Conservation (phyloP, 2,329 filamentous ascomycete genomes). For the Myriosclerotinia duriaeana region DNA sequence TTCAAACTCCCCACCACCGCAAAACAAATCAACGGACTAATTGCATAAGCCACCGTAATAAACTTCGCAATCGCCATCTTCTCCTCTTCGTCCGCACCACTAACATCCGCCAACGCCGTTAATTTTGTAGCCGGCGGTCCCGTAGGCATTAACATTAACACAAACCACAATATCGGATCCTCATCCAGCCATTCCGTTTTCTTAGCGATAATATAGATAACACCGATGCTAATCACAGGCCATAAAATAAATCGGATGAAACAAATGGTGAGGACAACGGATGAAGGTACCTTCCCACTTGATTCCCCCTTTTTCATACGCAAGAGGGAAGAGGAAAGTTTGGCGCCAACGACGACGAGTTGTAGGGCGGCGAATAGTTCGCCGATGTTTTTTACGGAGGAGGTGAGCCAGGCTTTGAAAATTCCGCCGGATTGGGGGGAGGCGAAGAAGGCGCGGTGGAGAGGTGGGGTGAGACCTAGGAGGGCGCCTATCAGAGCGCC, state of each 20-base stretch:
- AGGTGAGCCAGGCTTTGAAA: slow-evolving; percentile 65
- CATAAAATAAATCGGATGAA: slow-evolving; percentile 61
- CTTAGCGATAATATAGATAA: slow-evolving; percentile 55
- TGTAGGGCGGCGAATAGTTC: slow-evolving; percentile 63
- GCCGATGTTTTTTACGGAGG: slow-evolving; percentile 60
- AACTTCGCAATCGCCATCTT: slow-evolving; percentile 48
- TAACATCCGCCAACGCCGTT: slow-evolving; percentile 48
- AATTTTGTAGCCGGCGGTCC: slow-evolving; percentile 51
- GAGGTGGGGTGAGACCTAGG: slow-evolving; percentile 57
- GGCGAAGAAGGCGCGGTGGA: slow-evolving; percentile 63
- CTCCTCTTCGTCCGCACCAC: slow-evolving; percentile 43
- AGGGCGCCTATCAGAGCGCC: slow-evolving; percentile 58
- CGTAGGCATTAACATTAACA: slow-evolving; percentile 50
- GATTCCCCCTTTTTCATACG: slow-evolving; percentile 45
- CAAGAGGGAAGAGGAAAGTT: slow-evolving; percentile 55
- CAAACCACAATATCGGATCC: slow-evolving; percentile 67
- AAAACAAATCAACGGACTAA: slow-evolving; percentile 43
- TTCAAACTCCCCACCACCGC: slow-evolving; percentile 43
- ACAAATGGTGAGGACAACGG: slow-evolving; percentile 50
- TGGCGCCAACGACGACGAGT: slow-evolving; percentile 64
- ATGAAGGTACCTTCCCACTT: slow-evolving; percentile 47
- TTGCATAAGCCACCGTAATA: slow-evolving; percentile 45
- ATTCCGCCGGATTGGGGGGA: slow-evolving; percentile 58
- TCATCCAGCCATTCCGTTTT: slow-evolving; percentile 51
- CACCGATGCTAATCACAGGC: slow-evolving; percentile 55